These are phyloP conservation scores for Yamadazyma scolyti DNA, from an alignment of 805 yeast genomes.

Conservation along the genomic window DNA sequence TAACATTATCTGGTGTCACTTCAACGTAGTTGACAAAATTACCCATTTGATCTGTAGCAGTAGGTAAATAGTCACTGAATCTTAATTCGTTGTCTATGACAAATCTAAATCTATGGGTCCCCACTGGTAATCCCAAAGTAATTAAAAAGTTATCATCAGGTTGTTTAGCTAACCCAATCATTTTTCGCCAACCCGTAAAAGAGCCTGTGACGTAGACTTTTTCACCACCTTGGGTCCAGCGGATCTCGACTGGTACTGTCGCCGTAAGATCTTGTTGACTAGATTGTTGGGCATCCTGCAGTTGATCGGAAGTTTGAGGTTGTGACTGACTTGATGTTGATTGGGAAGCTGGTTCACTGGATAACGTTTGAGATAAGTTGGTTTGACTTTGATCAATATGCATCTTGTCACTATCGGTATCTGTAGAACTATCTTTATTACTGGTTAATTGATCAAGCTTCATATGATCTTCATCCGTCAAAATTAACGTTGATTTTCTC, in stretches of 20 bases:
- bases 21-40: conserved; percentile 91
- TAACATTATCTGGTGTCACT: conserved; percentile 46
- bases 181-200: conserved; percentile 96
- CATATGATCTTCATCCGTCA: conserved; percentile 63
- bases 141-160: conserved; percentile 57
- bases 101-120: conserved; percentile 90
- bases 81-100: conserved; percentile 92
- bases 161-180: conserved; percentile 76
- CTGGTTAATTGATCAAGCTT: conserved; percentile 29
- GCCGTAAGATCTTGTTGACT: conserved; percentile 22
- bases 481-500: conserved; percentile 67
- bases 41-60: conserved; percentile 97
- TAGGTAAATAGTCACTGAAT: conserved; percentile 84
- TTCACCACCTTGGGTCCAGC: conserved; percentile 96
- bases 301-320: conserved; percentile 1
- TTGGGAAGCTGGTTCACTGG: conserved; percentile 4
- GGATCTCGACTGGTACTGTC: conserved; percentile 59
- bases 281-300: conserved; percentile 5
- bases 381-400: conserved; percentile 16
- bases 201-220: conserved; percentile 96
- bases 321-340: conserved; percentile 1
- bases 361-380: conserved; percentile 6
- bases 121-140: conserved; percentile 76
- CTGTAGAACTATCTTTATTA: background rate
- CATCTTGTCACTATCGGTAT: conserved; percentile 13